Percentiles rank a stretch among this genome's conserved stretches.
Evolutionary conservation across 345 rosid genomes (phyloP).

Genomic region (Xanthoceras sorbifolium): DNA sequence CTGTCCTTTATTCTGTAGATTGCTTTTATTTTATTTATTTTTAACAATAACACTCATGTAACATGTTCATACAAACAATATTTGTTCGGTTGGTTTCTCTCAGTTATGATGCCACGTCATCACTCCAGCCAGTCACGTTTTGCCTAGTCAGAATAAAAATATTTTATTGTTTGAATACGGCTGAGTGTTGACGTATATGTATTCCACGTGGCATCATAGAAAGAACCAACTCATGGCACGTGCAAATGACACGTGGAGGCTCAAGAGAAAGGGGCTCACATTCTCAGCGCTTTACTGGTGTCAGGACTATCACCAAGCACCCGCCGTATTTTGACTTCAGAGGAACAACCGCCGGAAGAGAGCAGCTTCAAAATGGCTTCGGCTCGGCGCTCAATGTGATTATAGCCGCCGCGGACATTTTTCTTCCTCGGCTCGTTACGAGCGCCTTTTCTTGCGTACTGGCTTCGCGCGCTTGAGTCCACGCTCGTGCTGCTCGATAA

Average conservation of each 20-base stretch:
- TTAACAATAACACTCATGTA: no score
- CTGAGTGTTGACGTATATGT: no score
- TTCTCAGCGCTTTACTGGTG: conserved; percentile 97
- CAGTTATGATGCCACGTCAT: no score
- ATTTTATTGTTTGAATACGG: no score
- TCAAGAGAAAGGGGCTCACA: conserved; percentile 36
- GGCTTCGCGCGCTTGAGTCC: conserved; percentile 44
- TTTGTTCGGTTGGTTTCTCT: no score
- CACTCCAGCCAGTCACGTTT: no score
- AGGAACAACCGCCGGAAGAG: conserved; percentile 50
- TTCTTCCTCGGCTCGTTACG: conserved; percentile 28
- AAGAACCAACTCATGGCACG: no score
- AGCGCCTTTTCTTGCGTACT: not conserved
- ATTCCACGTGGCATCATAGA: no score
- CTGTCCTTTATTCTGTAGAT: not conserved
- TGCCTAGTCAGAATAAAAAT: no score
- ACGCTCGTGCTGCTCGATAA: conserved; percentile 62
- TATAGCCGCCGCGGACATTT: conserved; percentile 29
- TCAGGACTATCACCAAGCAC: conserved; percentile 88
- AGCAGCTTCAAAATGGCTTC: conserved; percentile 76
- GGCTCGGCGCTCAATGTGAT: conserved; percentile 60
- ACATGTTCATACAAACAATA: no score
- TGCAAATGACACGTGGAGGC: not conserved
- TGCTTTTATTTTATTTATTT: not conserved
- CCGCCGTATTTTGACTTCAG: conserved; percentile 75